phyloP scores from a whole-genome alignment of 495 filamentous ascomycete species.

The Staphylotrichum longicolle region DNA sequence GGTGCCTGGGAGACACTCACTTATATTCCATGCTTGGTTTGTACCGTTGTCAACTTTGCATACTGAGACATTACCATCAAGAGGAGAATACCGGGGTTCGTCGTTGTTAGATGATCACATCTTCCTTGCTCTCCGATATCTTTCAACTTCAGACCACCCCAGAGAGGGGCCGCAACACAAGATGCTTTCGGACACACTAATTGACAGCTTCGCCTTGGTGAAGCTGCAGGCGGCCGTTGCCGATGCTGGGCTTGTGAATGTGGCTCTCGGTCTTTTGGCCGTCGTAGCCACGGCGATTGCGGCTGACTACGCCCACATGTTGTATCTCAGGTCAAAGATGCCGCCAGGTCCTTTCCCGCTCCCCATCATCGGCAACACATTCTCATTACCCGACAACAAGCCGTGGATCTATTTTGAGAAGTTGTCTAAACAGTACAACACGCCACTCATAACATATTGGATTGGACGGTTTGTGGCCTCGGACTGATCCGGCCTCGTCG shows the following conservation, averaged over 20 bases:
- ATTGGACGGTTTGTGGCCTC: conserved; percentile 47
- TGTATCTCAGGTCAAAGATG: conserved; percentile 50
- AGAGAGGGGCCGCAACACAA: background rate
- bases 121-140: background rate
- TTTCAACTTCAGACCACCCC: background rate
- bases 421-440: conserved; percentile 52
- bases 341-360: conserved; percentile 56
- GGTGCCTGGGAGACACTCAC: no score
- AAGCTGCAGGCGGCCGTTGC: conserved; percentile 24
- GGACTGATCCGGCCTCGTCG: background rate
- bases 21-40: no score
- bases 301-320: conserved; percentile 51
- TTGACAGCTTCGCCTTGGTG: conserved; percentile 26
- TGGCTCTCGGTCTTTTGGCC: conserved; percentile 27
- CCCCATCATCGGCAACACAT: conserved; percentile 57
- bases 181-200: conserved; percentile 16
- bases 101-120: no score
- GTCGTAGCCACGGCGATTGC: conserved; percentile 34
- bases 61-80: no score
- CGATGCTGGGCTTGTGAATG: conserved; percentile 19
- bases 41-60: no score
- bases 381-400: conserved; percentile 56
- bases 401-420: conserved; percentile 65
- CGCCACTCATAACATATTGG: conserved; percentile 61
- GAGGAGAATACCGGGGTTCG: no score